These are phyloP conservation scores for Phycomyces blakesleeanus DNA, from an alignment of 192 early-diverging fungal species.

Conservation along the genomic window DNA sequence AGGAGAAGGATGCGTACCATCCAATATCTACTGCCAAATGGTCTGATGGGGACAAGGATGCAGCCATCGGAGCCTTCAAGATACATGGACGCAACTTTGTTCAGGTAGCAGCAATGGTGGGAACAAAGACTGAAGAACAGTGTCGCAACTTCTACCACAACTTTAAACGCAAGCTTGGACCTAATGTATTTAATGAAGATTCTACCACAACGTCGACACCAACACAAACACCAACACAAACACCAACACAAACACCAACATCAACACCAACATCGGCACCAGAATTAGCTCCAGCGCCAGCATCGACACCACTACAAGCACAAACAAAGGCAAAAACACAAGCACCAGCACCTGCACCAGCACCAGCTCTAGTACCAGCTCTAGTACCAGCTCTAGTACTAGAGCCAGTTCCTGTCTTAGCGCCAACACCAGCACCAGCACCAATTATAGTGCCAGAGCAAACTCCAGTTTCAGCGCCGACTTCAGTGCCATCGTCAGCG, in stretches of 20 bases:
- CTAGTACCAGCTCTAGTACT: background rate
- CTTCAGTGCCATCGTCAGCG: no score
- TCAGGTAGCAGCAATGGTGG: constrained; percentile 63
- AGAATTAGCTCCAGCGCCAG: background rate
- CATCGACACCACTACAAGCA: no score
- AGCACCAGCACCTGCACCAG: background rate
- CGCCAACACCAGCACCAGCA: background rate
- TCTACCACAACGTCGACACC: background rate
- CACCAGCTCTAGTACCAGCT: background rate
- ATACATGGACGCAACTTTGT: constrained; percentile 68
- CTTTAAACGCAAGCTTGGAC: constrained; percentile 64
- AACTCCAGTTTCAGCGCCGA: no score
- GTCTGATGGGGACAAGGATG: constrained; percentile 57
- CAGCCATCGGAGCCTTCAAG: constrained; percentile 61
- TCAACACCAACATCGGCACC: background rate
- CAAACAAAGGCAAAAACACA: no score
- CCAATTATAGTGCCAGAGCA: no score
- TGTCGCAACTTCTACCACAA: constrained; percentile 78
- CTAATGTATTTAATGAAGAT: constrained; percentile 48
- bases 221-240: background rate
- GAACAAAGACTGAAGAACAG: constrained; percentile 74
- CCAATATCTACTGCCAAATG: constrained; percentile 35
- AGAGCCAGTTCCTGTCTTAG: no score
- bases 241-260: background rate
- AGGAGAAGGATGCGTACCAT: constrained; percentile 18